phyloP scores from a whole-genome alignment of 1,139 yeast genomes.

The Williopsis jadinii region DNA sequence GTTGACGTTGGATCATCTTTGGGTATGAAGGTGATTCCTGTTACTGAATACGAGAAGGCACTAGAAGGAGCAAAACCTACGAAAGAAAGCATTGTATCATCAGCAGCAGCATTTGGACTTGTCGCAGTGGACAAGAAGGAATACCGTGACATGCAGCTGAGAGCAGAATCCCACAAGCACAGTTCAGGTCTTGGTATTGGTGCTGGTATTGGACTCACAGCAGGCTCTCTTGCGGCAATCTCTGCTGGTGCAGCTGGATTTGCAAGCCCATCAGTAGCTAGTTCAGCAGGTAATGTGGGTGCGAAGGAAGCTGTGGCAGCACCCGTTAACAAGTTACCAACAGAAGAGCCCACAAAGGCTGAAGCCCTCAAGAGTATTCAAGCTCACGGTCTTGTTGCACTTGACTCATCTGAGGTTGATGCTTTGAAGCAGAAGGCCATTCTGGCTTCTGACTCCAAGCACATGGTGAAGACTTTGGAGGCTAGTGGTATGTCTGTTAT shows the following conservation, averaged over 20 bases:
- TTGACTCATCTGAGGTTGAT: constrained; percentile 4
- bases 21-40: constrained; percentile 7
- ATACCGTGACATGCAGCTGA: constrained; percentile 17
- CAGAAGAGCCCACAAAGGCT: constrained; percentile 1
- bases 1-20: constrained; percentile 4
- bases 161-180: constrained; percentile 21
- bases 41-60: constrained; percentile 1
- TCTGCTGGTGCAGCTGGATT: neutral
- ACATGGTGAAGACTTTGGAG: neutral
- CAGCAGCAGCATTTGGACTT: constrained; percentile 10
- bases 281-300: neutral
- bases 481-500: constrained; percentile 5
- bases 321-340: neutral
- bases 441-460: neutral
- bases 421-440: neutral
- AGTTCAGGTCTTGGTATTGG: constrained; percentile 8
- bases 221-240: constrained; percentile 16
- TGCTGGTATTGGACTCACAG: constrained; percentile 31
- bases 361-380: constrained; percentile 2
- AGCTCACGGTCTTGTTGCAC: constrained; percentile 3
- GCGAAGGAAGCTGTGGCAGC: neutral
- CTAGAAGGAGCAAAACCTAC: constrained; percentile 5
- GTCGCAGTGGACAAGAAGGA: constrained; percentile 9
- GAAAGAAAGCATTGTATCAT: constrained; percentile 2
- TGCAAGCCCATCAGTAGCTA: neutral